These are phyloP conservation scores for Wickerhamiella shivajii DNA, from an alignment of 805 yeast genomes.

Conservation along the genomic window DNA sequence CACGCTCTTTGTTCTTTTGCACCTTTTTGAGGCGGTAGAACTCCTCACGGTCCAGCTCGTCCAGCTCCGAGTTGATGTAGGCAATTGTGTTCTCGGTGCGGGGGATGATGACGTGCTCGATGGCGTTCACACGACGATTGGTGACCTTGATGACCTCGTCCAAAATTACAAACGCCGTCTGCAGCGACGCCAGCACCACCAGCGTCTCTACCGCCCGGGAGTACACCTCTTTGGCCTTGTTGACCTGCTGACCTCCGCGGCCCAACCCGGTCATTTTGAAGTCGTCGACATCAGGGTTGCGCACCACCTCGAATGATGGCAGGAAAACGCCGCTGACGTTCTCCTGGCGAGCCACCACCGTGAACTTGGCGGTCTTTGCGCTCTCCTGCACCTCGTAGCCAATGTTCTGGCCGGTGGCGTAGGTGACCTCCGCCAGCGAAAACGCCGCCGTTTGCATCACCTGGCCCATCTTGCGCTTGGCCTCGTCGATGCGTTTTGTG, in stretches of 20 bases:
- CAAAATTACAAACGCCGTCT: conserved; percentile 88
- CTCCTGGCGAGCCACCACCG: conserved; percentile 82
- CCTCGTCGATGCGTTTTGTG: conserved; percentile 83
- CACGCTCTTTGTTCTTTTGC: conserved; percentile 83
- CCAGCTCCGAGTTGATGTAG: conserved; percentile 88
- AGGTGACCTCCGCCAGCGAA: conserved; percentile 90
- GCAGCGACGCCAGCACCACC: conserved; percentile 89
- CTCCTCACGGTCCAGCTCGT: conserved; percentile 96
- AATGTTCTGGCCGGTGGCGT: conserved; percentile 94
- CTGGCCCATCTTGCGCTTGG: conserved; percentile 93
- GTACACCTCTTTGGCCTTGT: conserved; percentile 83
- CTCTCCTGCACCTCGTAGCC: conserved; percentile 93
- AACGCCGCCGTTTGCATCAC: conserved; percentile 98
- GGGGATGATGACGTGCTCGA: conserved; percentile 95
- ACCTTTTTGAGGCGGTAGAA: conserved; percentile 93
- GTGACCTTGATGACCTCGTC: conserved; percentile 98
- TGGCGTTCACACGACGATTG: conserved; percentile 95
- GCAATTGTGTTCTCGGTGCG: conserved; percentile 91
- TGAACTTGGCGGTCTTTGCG: conserved; percentile 75
- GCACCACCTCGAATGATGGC: conserved; percentile 80
- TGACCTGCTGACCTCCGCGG: conserved; percentile 97
- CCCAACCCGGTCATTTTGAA: conserved; percentile 95
- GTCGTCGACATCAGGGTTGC: conserved; percentile 77
- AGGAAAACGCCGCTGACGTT: conserved; percentile 91
- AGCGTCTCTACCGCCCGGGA: conserved; percentile 94